These are phyloP conservation scores for Juglanconis juglandina DNA, from an alignment of 2,329 filamentous ascomycete genomes.

Conservation along the genomic window DNA sequence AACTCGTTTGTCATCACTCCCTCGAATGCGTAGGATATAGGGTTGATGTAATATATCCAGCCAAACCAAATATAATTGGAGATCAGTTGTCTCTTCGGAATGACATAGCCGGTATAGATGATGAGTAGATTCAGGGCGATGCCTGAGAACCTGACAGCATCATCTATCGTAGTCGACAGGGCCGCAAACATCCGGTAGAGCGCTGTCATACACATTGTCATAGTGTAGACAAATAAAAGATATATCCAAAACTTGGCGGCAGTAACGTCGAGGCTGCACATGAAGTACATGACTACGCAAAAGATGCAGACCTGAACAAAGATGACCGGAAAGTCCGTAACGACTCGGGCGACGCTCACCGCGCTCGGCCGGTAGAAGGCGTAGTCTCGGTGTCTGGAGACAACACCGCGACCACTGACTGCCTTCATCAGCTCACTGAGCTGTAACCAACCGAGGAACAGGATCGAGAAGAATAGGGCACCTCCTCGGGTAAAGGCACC, in stretches of 20 bases:
- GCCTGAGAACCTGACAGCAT: constrained; percentile 57
- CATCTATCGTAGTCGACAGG: constrained; percentile 57
- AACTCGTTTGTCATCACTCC: constrained; percentile 55
- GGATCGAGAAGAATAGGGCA: constrained; percentile 46
- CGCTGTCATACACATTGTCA: constrained; percentile 55
- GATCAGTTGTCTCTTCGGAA: constrained; percentile 54
- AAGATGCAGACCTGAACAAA: constrained; percentile 64
- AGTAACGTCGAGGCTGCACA: constrained; percentile 66
- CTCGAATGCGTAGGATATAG: constrained; percentile 62
- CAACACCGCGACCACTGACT: constrained; percentile 65
- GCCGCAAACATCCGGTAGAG: constrained; percentile 60
- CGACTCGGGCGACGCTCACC: constrained; percentile 54
- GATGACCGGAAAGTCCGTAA: constrained; percentile 60
- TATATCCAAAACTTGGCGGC: constrained; percentile 67
- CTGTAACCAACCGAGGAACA: constrained; percentile 64
- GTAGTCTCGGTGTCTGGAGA: constrained; percentile 43
- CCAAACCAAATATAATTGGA: constrained; percentile 65
- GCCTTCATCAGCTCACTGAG: constrained; percentile 76
- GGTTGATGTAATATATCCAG: constrained; percentile 55
- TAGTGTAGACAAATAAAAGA: constrained; percentile 57
- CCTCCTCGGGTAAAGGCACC: constrained; percentile 60
- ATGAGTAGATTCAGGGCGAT: constrained; percentile 58
- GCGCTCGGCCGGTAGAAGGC: constrained; percentile 53
- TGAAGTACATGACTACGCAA: constrained; percentile 72
- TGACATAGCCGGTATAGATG: constrained; percentile 66